Percentiles rank a stretch among this genome's conserved stretches.
Conservation (phyloP, 768 basidiomycete species). For the Mycena albidolilacea region DNA sequence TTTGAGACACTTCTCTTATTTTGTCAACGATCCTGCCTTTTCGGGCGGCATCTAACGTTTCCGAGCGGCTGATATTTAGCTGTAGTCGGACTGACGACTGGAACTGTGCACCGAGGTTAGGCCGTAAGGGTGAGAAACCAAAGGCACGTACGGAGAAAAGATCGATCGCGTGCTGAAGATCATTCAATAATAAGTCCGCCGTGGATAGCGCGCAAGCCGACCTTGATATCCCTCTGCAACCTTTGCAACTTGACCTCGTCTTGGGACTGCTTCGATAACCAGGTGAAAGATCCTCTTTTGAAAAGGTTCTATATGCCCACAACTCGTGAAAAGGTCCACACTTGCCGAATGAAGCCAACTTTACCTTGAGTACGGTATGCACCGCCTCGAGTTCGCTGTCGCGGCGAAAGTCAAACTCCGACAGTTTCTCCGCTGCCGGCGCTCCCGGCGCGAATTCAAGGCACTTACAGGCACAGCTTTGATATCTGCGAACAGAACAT, state of each 20-base stretch:
- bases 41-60: slow-evolving; percentile 31
- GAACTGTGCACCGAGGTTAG: slow-evolving; percentile 18
- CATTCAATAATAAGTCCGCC: neutral
- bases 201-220: neutral
- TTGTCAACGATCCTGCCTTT: slow-evolving; percentile 37
- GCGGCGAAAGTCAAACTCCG: slow-evolving; percentile 32
- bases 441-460: neutral
- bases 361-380: slow-evolving; percentile 35
- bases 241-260: slow-evolving; percentile 37
- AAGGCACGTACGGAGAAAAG: slow-evolving; percentile 36
- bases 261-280: slow-evolving; percentile 37
- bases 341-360: neutral
- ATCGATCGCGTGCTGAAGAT: slow-evolving; percentile 37
- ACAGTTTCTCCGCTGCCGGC: neutral
- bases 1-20: slow-evolving; percentile 38
- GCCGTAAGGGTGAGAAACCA: neutral
- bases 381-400: slow-evolving; percentile 38
- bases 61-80: slow-evolving; percentile 28
- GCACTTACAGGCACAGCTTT: slow-evolving; percentile 39
- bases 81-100: slow-evolving; percentile 33
- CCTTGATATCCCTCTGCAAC: slow-evolving; percentile 38
- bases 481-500: slow-evolving; percentile 15
- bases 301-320: slow-evolving; percentile 27
- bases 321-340: neutral
- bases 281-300: slow-evolving; percentile 34